Percentiles rank a stretch among this genome's conserved stretches.
These are phyloP conservation scores for Achaetomium macrosporum DNA, from an alignment of 2,329 filamentous ascomycete species.

Conservation along the genomic window DNA sequence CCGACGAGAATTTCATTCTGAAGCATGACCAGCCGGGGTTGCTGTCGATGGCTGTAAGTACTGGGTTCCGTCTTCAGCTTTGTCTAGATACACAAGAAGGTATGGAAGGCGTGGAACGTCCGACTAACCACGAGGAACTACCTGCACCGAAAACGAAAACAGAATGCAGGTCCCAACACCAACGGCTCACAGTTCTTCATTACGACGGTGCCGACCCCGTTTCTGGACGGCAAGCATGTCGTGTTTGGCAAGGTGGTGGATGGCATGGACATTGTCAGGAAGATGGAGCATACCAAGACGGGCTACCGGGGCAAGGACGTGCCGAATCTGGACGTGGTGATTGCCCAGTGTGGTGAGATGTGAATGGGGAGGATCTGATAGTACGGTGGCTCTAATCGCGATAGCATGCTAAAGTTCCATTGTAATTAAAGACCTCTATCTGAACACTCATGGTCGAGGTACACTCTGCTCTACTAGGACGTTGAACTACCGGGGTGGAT, in stretches of 20 bases:
- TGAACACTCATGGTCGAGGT: too few relatives aligned
- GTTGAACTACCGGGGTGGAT: too few relatives aligned
- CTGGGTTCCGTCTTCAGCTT: too few relatives aligned
- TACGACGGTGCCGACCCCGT: constrained; percentile 79
- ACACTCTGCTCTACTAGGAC: too few relatives aligned
- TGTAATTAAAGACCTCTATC: too few relatives aligned
- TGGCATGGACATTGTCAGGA: constrained; percentile 83
- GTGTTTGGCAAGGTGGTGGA: constrained; percentile 89
- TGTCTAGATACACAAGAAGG: too few relatives aligned
- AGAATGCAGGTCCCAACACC: constrained; percentile 88
- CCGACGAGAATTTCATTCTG: constrained; percentile 81
- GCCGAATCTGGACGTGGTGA: constrained; percentile 76
- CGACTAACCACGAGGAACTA: neutral
- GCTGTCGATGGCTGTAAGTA: constrained; percentile 83
- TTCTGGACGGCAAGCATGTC: constrained; percentile 88
- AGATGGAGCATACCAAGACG: constrained; percentile 88
- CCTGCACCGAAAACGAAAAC: neutral
- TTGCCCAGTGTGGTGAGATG: constrained; percentile 92
- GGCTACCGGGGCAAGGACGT: constrained; percentile 67
- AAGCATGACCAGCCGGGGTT: constrained; percentile 76
- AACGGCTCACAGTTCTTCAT: constrained; percentile 99
- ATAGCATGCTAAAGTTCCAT: too few relatives aligned
- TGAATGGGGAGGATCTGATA: constrained; percentile 39
- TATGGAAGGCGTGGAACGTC: too few relatives aligned
- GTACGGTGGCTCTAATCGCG: too few relatives aligned